Base-by-base conservation (phyloP, 148 eudicot species). In the Vaccinium myrtillus region DNA sequence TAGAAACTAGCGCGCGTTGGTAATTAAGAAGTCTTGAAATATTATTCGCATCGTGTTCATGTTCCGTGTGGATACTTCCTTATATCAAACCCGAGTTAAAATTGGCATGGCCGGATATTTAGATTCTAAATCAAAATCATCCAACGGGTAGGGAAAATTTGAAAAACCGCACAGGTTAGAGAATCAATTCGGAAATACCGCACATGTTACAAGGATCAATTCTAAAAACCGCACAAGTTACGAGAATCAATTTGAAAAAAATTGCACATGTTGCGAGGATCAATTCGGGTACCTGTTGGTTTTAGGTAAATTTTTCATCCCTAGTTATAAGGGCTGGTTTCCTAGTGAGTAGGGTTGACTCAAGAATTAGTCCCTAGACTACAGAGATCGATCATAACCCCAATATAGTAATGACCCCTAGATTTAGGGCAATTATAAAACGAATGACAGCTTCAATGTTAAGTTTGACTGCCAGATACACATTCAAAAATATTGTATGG, bases 341-440 rank as follows among this genome's bases (percentile, higher is more conserved):
- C 46, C 55, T 53, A 61, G 23, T 61, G 71, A 0, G 4, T 5
- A 69, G 74, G 74, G 36, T 30, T 27, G 74, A 69, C 74, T 18
- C 12, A 23, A 5, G 74, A 69, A 25, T 27, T 69, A 27, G 36
- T 69, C 39, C 0, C 36, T 32, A 27, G 39, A 69, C 30, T 27
- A 27, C 0, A 27, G 30, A 27, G 30, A 27, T 27, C 30, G 74
- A 69, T 32, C 36, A 1, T 1, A 23, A 67, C 43, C 74, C 74
- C 69, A 55, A 14, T 61, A 61, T 19, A 13, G 67, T 61, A 27
- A 14, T 30, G 43, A 39, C 50, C 18, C 21, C 77, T 73, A 15
- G 49, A 19, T 56, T 43, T 39, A 80, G 43, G 82, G 71, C 71
- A 80, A 80, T 80, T 16, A 80, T 59, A 7, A 21, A 58, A 59